Percentiles rank a stretch among this genome's conserved stretches.
These are phyloP conservation scores for Populus hybrid DNA, from an alignment of 441 rosid species.

Conservation along the genomic window DNA sequence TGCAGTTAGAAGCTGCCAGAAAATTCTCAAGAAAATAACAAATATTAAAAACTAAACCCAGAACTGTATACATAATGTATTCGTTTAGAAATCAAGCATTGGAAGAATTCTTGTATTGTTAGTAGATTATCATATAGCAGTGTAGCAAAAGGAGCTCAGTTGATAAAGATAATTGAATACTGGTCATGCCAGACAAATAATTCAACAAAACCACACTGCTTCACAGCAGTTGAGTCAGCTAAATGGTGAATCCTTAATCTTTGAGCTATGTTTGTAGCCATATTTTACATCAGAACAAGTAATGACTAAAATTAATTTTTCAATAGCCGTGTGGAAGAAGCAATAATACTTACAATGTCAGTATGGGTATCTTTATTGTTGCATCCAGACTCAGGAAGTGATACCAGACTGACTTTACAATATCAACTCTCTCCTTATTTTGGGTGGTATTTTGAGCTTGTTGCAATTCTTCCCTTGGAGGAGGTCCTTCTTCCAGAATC, in stretches of 20 bases:
- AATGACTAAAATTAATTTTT: neutral
- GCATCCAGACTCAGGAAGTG: constrained; percentile 67
- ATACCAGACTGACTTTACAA: constrained; percentile 44
- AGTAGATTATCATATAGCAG: neutral
- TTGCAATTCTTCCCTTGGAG: constrained; percentile 33
- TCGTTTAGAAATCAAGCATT: neutral
- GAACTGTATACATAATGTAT: neutral
- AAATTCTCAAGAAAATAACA: neutral
- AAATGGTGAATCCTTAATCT: neutral
- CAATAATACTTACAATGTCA: constrained; percentile 69
- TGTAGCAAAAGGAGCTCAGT: neutral
- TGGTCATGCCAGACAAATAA: constrained; percentile 1
- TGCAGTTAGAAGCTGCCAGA: constrained; percentile 16
- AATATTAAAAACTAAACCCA: neutral
- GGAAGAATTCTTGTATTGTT: neutral
- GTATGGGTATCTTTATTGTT: constrained; percentile 62
- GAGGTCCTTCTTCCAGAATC: constrained; percentile 43
- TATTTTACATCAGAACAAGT: neutral
- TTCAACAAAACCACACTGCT: neutral
- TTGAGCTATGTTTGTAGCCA: neutral
- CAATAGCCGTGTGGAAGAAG: constrained; percentile 3
- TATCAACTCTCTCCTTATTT: constrained; percentile 30
- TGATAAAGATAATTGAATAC: neutral
- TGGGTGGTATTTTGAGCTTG: constrained; percentile 33
- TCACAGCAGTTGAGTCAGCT: neutral